Base-by-base conservation (phyloP, 1,284 basidiomycete species). In the Ustilago loliicola region DNA sequence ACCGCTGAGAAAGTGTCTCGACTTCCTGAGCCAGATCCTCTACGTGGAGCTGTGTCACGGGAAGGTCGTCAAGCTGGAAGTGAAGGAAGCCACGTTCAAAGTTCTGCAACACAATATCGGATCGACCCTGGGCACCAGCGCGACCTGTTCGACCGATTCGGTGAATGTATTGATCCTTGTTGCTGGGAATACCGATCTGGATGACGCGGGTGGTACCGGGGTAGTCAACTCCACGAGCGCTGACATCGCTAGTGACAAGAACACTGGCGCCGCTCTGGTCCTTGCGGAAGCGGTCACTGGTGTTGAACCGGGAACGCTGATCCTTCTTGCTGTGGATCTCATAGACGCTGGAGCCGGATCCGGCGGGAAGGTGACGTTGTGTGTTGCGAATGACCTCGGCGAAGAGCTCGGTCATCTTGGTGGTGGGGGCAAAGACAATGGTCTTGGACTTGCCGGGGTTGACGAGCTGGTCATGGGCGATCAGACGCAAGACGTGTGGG, bases 91-190 rank as follows among this genome's bases (percentile, higher is more conserved):
- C 90, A 34, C 89, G 87, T 87, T 99, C 96, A 89, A 91, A 96
- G 13, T 93, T 92, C 11, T 93, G 88, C 25, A 98, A 89, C 23
- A 99, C 90, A 57, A 99, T 87, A 87, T 99, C 96, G 8, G 93
- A 94, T 65, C 95, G 91, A 0, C 93, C 94, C 27, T 87, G 87
- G 42, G 89, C 89, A 27, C 88, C 88, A 2, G 91, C 93, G 81
- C 96, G 92, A 23, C 95, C 95, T 0, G 96, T 97, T 70, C 95
- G 90, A 2, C 95, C 95, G 54, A 98, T 91, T 72, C 96, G 93
- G 84, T 98, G 95, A 58, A 96, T 89, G 87, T 99, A 99, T 81
- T 93, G 91, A 53, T 95, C 93, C 11, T 90, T 86, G 6, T 87
- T 89, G 8, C 88, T 86, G 0, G 96, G 95, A 5, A 93, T 88